Base-by-base conservation (phyloP, 495 filamentous ascomycete species). In the Daldinia concentrica region DNA sequence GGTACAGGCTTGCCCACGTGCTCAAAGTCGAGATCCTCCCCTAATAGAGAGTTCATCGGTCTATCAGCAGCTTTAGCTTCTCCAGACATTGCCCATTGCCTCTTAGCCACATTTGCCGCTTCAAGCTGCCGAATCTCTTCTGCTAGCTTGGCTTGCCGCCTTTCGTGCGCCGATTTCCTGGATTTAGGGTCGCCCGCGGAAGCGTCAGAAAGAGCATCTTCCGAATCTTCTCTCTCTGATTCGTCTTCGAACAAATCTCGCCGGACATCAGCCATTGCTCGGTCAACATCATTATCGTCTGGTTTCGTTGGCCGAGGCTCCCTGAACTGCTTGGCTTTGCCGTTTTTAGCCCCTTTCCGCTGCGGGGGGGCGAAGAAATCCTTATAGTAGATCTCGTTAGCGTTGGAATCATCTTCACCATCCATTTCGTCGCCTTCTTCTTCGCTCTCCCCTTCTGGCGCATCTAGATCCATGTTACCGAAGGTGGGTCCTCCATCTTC, bases 21-120 rank as follows among this genome's bases (percentile, higher is more conserved):
- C 78, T 99, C 95, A 73, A 98, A 98, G 59, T 98, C 95, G 14
- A 99, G 86, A 68, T 98, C 94, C 79, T 98, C 91, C 77, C 98
- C 96, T 2, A 99, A 86, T 0, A 99, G 86, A 0, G 94, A 97
- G 79, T 99, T 98, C 17, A 93, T 65, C 0, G 96, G 95, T 52
- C 95, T 86, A 64, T 93, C 92, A 2, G 83, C 83, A 0, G 93
- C 96, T 51, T 88, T 86, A 41, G 93, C 95, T 85, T 99, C 95
- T 74, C 95, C 95, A 11, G 91, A 85, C 37, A 98, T 83, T 55
- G 91, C 92, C 95, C 95, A 99, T 68, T 94, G 88, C 52, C 93
- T 90, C 79, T 97, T 97, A 2, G 93, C 92, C 7, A 99, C 91
- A 58, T 92, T 93, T 24, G 91, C 93, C 6, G 91, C 88, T 83